A percentile compares a stretch with the other conserved stretches of the same genome.
phyloP scores from a whole-genome alignment of 306 rosid species.

The Gleditsia sinensis region DNA sequence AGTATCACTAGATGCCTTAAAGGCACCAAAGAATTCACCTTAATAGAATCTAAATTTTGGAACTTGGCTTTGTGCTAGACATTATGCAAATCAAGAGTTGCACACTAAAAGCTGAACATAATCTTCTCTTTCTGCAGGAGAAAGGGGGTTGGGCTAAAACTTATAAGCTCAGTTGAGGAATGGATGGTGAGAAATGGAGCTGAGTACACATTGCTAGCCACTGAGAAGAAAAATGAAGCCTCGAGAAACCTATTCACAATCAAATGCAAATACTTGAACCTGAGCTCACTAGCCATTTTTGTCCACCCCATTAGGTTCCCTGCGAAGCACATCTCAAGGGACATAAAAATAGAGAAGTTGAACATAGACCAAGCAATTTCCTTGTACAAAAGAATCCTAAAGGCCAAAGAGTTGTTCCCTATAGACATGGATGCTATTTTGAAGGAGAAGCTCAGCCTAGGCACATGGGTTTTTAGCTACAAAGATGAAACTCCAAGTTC shows the following conservation, averaged over 20 bases:
- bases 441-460: constrained; percentile 66
- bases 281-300: constrained; percentile 64
- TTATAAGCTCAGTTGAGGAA: constrained; percentile 66
- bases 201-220: constrained; percentile 63
- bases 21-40: not conserved
- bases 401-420: constrained; percentile 58
- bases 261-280: constrained; percentile 61
- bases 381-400: constrained; percentile 47
- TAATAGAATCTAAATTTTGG: not conserved
- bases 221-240: constrained; percentile 62
- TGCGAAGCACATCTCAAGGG: constrained; percentile 41
- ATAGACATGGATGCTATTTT: constrained; percentile 59
- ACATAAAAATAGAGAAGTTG: constrained; percentile 57
- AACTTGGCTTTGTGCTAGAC: not conserved
- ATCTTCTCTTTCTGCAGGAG: constrained; percentile 35
- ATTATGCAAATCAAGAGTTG: not conserved
- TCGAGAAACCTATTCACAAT: constrained; percentile 62
- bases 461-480: constrained; percentile 71
- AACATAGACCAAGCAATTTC: constrained; percentile 55
- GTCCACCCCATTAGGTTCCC: constrained; percentile 47
- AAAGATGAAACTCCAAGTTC: constrained; percentile 47
- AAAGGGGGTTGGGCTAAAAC: constrained; percentile 62
- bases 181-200: constrained; percentile 77
- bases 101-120: not conserved
- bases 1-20: too few species aligned